These are phyloP conservation scores for Tuber calosporum DNA, from an alignment of 495 filamentous ascomycete genomes.

Conservation along the genomic window DNA sequence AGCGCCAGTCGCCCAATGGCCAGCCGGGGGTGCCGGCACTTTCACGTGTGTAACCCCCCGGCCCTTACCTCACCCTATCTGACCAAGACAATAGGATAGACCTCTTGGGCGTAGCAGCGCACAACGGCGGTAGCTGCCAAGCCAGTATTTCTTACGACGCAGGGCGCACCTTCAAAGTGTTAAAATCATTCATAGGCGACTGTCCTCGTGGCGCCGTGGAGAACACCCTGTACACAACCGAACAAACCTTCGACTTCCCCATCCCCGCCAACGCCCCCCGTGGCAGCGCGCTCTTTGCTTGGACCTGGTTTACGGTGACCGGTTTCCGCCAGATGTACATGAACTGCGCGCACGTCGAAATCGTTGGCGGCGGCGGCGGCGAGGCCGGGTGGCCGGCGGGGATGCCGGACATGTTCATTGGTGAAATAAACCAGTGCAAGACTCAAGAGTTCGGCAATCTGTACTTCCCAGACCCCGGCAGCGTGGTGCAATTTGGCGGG, in stretches of 20 bases:
- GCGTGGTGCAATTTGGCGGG: slow-evolving; percentile 18
- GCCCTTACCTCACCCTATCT: background rate
- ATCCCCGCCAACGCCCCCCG: slow-evolving; percentile 57
- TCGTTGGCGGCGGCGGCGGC: slow-evolving; percentile 4
- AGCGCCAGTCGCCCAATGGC: slow-evolving; percentile 23
- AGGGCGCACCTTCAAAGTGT: slow-evolving; percentile 55
- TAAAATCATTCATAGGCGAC: slow-evolving; percentile 58
- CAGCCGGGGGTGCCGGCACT: slow-evolving; percentile 22
- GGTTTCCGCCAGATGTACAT: slow-evolving; percentile 37
- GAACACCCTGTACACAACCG: slow-evolving; percentile 30
- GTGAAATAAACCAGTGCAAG: slow-evolving; percentile 36
- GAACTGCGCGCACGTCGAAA: slow-evolving; percentile 34
- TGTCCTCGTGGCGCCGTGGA: slow-evolving; percentile 48
- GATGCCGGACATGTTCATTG: slow-evolving; percentile 31
- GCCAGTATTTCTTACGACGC: slow-evolving; percentile 57
- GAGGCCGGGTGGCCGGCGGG: slow-evolving; percentile 16
- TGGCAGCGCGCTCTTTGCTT: slow-evolving; percentile 54
- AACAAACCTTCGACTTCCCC: slow-evolving; percentile 53
- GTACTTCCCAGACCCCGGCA: slow-evolving; percentile 23
- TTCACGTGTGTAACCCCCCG: slow-evolving; percentile 18
- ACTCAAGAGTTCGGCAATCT: slow-evolving; percentile 29
- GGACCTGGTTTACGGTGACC: slow-evolving; percentile 44
- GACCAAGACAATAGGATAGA: slow-evolving; percentile 24
- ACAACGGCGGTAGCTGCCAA: slow-evolving; percentile 62
- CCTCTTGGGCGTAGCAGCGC: slow-evolving; percentile 50